These are phyloP conservation scores for Aspergillus glaucus DNA, from an alignment of 2,329 filamentous ascomycete genomes.

Conservation along the genomic window DNA sequence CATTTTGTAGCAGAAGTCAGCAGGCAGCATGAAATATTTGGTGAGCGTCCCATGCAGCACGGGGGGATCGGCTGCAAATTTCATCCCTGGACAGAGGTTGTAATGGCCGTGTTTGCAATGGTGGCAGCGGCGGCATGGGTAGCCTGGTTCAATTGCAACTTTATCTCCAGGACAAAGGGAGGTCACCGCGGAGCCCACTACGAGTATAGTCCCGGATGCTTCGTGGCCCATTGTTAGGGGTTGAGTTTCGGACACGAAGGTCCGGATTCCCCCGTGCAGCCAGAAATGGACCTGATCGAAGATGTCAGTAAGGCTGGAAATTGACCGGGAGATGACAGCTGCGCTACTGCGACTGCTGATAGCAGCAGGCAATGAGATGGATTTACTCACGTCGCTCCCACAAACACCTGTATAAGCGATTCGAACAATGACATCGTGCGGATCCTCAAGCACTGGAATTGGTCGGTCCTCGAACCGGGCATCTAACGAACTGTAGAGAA, in stretches of 20 bases:
- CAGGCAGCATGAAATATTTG: slow-evolving; percentile 35
- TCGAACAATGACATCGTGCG: slow-evolving; percentile 39
- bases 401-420: slow-evolving; percentile 42
- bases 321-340: too few relatives aligned
- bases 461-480: slow-evolving; percentile 34
- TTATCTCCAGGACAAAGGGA: slow-evolving; percentile 24
- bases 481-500: slow-evolving; percentile 35
- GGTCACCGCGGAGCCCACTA: slow-evolving; percentile 22
- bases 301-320: too few relatives aligned
- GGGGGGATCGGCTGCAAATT: slow-evolving; percentile 37
- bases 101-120: slow-evolving; percentile 35
- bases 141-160: slow-evolving; percentile 34
- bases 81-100: slow-evolving; percentile 36
- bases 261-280: slow-evolving; percentile 32
- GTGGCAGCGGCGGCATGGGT: slow-evolving; percentile 30
- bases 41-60: slow-evolving; percentile 33
- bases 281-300: slow-evolving; percentile 33
- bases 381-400: slow-evolving; percentile 31
- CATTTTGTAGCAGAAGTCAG: slow-evolving; percentile 37
- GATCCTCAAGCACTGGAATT: slow-evolving; percentile 29
- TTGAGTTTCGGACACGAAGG: slow-evolving; percentile 18
- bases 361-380: neutral
- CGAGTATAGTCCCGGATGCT: slow-evolving; percentile 25
- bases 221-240: slow-evolving; percentile 33
- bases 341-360: neutral